Conservation (phyloP, 306 rosid species). For the Mimosa bimucronata region DNA sequence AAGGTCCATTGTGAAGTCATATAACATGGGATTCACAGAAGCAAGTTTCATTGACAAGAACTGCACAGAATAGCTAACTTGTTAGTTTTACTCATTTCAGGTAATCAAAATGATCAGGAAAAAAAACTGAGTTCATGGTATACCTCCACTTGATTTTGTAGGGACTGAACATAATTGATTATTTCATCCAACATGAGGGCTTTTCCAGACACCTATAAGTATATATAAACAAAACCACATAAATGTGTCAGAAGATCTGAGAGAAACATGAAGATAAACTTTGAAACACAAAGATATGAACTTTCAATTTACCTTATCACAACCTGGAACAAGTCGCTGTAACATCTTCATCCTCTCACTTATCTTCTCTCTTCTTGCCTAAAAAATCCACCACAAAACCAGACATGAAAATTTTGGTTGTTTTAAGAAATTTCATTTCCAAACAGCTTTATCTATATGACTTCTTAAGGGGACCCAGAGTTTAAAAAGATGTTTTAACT, state of each 20-base stretch:
- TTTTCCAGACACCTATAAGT: slow-evolving; percentile 82
- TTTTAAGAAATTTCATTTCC: not conserved
- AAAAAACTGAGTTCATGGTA: slow-evolving; percentile 12
- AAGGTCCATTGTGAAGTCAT: slow-evolving; percentile 70
- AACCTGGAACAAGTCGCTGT: slow-evolving; percentile 91
- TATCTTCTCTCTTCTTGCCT: slow-evolving; percentile 96
- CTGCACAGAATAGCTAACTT: slow-evolving; percentile 46
- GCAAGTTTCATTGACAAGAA: slow-evolving; percentile 93
- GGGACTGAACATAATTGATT: slow-evolving; percentile 98
- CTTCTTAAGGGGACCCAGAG: not conserved
- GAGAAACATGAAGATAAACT: slow-evolving; percentile 9
- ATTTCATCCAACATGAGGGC: slow-evolving; percentile 98
- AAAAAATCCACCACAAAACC: slow-evolving; percentile 43
- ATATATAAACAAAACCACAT: slow-evolving; percentile 46
- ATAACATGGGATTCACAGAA: slow-evolving; percentile 67
- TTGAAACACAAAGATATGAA: slow-evolving; percentile 6
- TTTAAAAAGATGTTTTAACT: slow-evolving; percentile 6
- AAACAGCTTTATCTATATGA: not conserved
- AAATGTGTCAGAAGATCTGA: slow-evolving; percentile 44
- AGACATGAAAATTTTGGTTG: slow-evolving; percentile 28
- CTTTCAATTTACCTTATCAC: slow-evolving; percentile 72
- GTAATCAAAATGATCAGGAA: not conserved
- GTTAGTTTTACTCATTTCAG: slow-evolving; percentile 7
- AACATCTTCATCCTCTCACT: slow-evolving; percentile 92
- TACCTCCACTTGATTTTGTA: slow-evolving; percentile 98